phyloP scores from a whole-genome alignment of 352 stramenopile species.

The Pythium sukuiense region DNA sequence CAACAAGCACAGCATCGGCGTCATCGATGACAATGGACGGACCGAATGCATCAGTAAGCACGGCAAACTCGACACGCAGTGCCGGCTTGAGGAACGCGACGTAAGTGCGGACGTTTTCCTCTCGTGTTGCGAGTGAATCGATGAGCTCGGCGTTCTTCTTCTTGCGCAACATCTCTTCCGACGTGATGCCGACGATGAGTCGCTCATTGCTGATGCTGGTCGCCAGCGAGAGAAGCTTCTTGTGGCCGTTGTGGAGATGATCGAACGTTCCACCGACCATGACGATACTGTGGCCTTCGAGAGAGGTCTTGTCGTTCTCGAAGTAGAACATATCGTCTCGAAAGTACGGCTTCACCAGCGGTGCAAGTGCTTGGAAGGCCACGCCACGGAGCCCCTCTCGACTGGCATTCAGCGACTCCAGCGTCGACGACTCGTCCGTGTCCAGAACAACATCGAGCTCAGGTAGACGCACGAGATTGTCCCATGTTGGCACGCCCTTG shows the following conservation, averaged over 20 bases:
- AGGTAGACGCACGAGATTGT: slow-evolving; percentile 58
- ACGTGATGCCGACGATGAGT: slow-evolving; percentile 81
- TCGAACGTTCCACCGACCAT: slow-evolving; percentile 89
- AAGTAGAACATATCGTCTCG: slow-evolving; percentile 66
- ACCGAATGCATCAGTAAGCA: slow-evolving; percentile 85
- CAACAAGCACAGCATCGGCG: slow-evolving; percentile 70
- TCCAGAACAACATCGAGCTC: slow-evolving; percentile 71
- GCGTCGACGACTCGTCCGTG: slow-evolving; percentile 35
- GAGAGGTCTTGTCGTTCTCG: slow-evolving; percentile 59
- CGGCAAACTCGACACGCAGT: slow-evolving; percentile 65
- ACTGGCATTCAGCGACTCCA: slow-evolving; percentile 55
- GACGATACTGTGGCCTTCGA: slow-evolving; percentile 48
- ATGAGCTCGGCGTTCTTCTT: slow-evolving; percentile 80
- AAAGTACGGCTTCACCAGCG: slow-evolving; percentile 50
- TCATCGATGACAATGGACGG: slow-evolving; percentile 71
- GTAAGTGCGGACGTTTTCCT: slow-evolving; percentile 59
- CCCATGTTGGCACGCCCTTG: slow-evolving; percentile 41
- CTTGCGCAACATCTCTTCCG: slow-evolving; percentile 70
- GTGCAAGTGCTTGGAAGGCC: slow-evolving; percentile 63
- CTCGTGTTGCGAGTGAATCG: slow-evolving; percentile 54
- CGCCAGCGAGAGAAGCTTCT: slow-evolving; percentile 85
- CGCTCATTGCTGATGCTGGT: slow-evolving; percentile 45
- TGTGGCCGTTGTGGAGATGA: slow-evolving; percentile 91
- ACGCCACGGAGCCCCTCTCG: slow-evolving; percentile 60
- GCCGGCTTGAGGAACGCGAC: slow-evolving; percentile 64